Evolutionary conservation across 441 rosid species (phyloP), one percentile per base, ranked within the genome.

Genomic region (Cnidoscolus chayamansa): DNA sequence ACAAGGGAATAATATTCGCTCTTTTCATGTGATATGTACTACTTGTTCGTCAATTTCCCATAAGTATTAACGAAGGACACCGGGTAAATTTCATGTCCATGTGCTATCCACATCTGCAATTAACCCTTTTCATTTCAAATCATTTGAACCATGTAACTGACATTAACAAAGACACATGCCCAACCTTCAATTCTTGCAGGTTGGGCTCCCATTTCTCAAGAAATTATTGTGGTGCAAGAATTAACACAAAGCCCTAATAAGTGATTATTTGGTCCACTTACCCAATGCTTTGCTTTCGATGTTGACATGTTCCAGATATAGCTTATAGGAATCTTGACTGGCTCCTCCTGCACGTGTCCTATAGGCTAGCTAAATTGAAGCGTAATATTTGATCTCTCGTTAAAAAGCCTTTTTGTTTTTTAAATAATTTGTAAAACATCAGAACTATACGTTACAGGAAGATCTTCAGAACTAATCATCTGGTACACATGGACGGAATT

Each of bases 291-390:
- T 11, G 19, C 49, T 67, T 49, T 7, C 40, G 4, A 78, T 76
- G 80, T 62, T 55, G 80, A 82, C 80, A 68, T 71, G 54, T 78
- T 77, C 65, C 55, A 75, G 32, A 71, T 75, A 72, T 47, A 11
- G 71, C 40, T 17, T 40, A 25, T 25, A n/a, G 68, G 83, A 77
- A 68, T 72, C 73, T 70, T 48, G 35, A 56, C 55, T 61, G 55
- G 31, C 48, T 40, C 45, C 58, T 32, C 25, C 25, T 25, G 25
- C 25, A 25, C 25, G 25, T 25, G 25, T 25, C 25, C 25, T 25
- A 25, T 25, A 25, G 25, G 25, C 25, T 25, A 25, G 25, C 25
- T 25, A 25, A 25, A 25, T 25, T 25, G 25, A 63, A 61, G 25
- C 16, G 0, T 56, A 13, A 43, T 11, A 11, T 17, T 51, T 65